Evolutionary conservation across 1,284 basidiomycete genomes (phyloP).

Genomic region (Mycosarcoma mackinlayi): DNA sequence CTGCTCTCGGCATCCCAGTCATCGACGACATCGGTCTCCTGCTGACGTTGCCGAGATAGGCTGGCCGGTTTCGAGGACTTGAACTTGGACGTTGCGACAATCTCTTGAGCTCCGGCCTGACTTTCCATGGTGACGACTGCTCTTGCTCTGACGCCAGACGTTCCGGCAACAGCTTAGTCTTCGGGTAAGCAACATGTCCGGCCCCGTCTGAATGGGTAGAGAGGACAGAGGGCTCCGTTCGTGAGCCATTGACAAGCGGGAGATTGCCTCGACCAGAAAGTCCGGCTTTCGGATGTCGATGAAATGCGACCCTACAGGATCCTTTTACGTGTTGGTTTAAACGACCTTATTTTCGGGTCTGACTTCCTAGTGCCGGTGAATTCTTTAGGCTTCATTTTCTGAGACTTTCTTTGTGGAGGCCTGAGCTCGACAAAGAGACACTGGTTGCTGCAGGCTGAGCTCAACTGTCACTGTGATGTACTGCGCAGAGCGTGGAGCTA

Average conservation of each 20-base stretch:
- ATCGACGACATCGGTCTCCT: slow-evolving; percentile 25
- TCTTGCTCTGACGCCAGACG: too few species aligned
- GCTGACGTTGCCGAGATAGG: slow-evolving; percentile 12
- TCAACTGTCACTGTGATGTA: slow-evolving; percentile 7
- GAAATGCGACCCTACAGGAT: too few species aligned
- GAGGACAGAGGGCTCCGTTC: too few species aligned
- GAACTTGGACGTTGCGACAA: slow-evolving; percentile 42
- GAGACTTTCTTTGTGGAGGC: slow-evolving; percentile 20
- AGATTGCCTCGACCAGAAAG: too few species aligned
- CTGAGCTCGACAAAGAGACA: neutral
- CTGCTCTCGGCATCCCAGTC: slow-evolving; percentile 52
- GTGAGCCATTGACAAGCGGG: too few species aligned
- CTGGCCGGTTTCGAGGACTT: slow-evolving; percentile 19
- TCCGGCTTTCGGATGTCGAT: neutral
- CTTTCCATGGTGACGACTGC: neutral
- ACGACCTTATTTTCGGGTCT: neutral
- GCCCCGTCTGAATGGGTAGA: too few species aligned
- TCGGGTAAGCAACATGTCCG: slow-evolving; percentile 1
- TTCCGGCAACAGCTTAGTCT: too few species aligned
- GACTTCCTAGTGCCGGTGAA: too few species aligned
- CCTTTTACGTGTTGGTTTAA: neutral
- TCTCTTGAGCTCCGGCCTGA: slow-evolving; percentile 3
- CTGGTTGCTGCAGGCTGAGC: slow-evolving; percentile 28
- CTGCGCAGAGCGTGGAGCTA: neutral
- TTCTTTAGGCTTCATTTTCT: neutral